Base-by-base conservation (phyloP, 2,329 filamentous ascomycete genomes). In the Annulohypoxylon truncatum region DNA sequence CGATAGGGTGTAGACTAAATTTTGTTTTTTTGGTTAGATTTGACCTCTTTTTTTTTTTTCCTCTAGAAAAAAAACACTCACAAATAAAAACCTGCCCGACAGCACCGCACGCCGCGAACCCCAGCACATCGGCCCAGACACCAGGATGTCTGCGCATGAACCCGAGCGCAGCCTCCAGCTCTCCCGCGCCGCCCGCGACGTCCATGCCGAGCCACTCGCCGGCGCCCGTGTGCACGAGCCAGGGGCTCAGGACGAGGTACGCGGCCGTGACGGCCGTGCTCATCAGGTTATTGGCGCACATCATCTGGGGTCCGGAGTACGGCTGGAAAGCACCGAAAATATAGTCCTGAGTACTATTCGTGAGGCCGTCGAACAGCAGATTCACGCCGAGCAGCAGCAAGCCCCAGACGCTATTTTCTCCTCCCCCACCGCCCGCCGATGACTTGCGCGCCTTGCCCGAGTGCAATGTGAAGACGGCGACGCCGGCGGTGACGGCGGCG, bases 51-150 rank as follows among this genome's bases (percentile, higher is more conserved):
- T 42, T 9, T 28, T 26, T 1, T 10, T 9, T 33, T 15, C 4
- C 44, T n/a, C n/a, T n/a, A n/a, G n/a, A n/a, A n/a, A n/a, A 47
- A 10, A 2, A 12, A 54, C 26, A 82, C 87, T 77, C 75, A 90
- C 89, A 97, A 72, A 99, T 98, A 76, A 99, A 99, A 10, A 99
- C 89, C 80, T 99, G 96, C 2, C 96, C 96, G 2, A 99, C 83
- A 29, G 95, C 96, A 56, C 96, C 96, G 76, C 93, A 98, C 3
- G 90, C 88, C 1, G 93, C 91, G 77, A 99, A 99, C 1, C 92
- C 92, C 13, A 99, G 82, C 2, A 98, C 93, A 75, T 98, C 94
- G 78, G 89, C 90, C 82, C 93, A 92, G 0, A 97, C 94, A 22
- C 87, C 82, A 0, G 96, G 96, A 78, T 99, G 89, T 12, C 90